phyloP scores from a whole-genome alignment of 176 grass and related monocot species.

The Carex cristatella region DNA sequence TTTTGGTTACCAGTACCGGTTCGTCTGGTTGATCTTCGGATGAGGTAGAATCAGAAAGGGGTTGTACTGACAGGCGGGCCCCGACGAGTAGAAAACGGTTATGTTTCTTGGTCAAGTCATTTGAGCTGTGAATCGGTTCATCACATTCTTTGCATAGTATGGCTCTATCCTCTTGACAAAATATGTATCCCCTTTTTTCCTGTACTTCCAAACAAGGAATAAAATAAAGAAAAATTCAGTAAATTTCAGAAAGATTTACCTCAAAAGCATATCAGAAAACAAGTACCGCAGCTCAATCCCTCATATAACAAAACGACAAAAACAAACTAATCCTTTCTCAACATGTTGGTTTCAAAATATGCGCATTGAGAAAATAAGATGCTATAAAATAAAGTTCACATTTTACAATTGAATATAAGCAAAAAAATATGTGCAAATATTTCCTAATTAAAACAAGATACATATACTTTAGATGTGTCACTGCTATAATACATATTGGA shows the following conservation, averaged over 20 bases:
- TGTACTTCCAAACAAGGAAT: constrained; percentile 20
- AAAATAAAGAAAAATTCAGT: too few species aligned
- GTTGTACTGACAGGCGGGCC: constrained; percentile 42
- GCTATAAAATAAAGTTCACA: background rate
- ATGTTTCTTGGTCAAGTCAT: constrained; percentile 86
- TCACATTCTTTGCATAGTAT: constrained; percentile 94
- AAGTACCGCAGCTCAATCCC: background rate
- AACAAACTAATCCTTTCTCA: background rate
- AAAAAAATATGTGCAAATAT: background rate
- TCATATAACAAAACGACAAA: background rate
- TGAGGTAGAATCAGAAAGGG: constrained; percentile 14
- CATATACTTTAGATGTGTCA: background rate
- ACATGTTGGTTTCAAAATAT: background rate
- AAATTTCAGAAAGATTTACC: background rate
- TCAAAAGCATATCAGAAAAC: background rate
- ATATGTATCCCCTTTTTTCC: constrained; percentile 69
- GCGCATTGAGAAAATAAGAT: background rate
- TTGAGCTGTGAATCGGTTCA: constrained; percentile 65
- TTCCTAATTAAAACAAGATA: background rate
- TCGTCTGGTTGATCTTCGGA: background rate
- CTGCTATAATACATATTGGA: background rate
- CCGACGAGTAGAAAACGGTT: constrained; percentile 81
- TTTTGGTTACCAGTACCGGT: background rate
- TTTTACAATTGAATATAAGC: background rate
- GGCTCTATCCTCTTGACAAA: constrained; percentile 96